Evolutionary conservation across 129 eudicot species (phyloP), one percentile per base, ranked within the genome.

Genomic region (Artemisia argyi): DNA sequence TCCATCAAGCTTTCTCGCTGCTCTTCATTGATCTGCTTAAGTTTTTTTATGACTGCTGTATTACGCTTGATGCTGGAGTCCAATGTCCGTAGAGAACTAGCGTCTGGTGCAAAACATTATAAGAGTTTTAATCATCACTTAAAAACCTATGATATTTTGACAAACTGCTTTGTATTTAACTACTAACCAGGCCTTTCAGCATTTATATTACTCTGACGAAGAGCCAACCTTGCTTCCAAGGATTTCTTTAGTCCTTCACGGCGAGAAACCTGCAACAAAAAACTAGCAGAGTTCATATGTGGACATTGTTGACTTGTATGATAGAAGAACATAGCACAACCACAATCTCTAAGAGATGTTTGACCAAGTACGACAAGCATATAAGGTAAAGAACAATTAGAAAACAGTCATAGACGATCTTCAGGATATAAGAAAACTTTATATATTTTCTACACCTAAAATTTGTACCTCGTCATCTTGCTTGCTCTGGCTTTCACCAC

Each of bases 51-150:
- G 71, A 94, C 97, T 59, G 98, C 97, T 11, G 98, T 94, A 71
- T 94, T 94, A 32, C 97, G 97, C 83, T 90, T 94, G 75, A 94
- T 94, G 86, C 98, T 94, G 61, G 98, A 94, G 74, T 94, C 98
- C 75, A 94, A 64, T 52, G 98, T 85, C 76, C 98, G 81, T 28
- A 90, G 86, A 47, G 88, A 83, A 75, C 88, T 75, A 3, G 98
- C 54, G 65, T 94, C 98, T 94, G 85, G 49, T 71, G 79, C 17
- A 58, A 77, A 77, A 66, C 46, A 39, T 7, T 7, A 53, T 48
- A 51, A n/a, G 20, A 51, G 35, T 47, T 61, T 57, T 1, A 64
- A 22, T 19, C 18, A 71, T 35, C 15, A 22, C 6, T 44, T 52
- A 20, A 65, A 54, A 50, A 22, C 35, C 63, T 62, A 50, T 52